These are phyloP conservation scores for Penicillium atrosanguineum DNA, from an alignment of 495 filamentous ascomycete genomes.

Conservation along the genomic window DNA sequence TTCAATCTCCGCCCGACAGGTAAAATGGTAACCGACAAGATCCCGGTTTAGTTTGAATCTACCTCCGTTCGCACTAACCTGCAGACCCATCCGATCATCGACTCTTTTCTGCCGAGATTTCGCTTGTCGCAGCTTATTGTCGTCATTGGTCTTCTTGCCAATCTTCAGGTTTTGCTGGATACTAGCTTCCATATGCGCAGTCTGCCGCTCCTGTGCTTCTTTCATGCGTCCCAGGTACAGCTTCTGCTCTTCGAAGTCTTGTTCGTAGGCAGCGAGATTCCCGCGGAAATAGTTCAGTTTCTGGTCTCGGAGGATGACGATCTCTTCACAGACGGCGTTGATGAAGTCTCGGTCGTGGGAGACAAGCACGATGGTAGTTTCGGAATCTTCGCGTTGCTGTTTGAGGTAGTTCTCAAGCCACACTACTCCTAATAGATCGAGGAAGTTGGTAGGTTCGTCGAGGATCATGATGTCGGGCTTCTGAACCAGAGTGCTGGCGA, in stretches of 20 bases:
- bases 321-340: conserved; percentile 67
- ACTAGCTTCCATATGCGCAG: conserved; percentile 71
- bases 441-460: conserved; percentile 84
- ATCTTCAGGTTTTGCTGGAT: conserved; percentile 66
- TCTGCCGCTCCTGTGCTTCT: conserved; percentile 74
- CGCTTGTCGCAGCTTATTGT: conserved; percentile 76
- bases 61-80: conserved; percentile 65
- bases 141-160: conserved; percentile 69
- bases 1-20: conserved; percentile 62
- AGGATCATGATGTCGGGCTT: conserved; percentile 77
- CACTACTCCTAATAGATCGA: conserved; percentile 77
- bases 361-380: conserved; percentile 60
- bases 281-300: conserved; percentile 63
- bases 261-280: conserved; percentile 65
- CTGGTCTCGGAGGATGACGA: conserved; percentile 71
- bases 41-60: conserved; percentile 80
- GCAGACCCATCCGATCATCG: conserved; percentile 72
- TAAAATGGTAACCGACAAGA: conserved; percentile 56
- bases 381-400: conserved; percentile 40
- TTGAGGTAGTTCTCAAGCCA: conserved; percentile 75
- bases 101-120: conserved; percentile 78
- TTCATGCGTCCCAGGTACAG: conserved; percentile 68
- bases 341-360: conserved; percentile 79
- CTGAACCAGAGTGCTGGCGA: conserved; percentile 66
- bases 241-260: conserved; percentile 61